A percentile compares a stretch with the other conserved stretches of the same genome.
These are phyloP conservation scores for Letharia columbiana DNA, from an alignment of 495 filamentous ascomycete species.

Conservation along the genomic window DNA sequence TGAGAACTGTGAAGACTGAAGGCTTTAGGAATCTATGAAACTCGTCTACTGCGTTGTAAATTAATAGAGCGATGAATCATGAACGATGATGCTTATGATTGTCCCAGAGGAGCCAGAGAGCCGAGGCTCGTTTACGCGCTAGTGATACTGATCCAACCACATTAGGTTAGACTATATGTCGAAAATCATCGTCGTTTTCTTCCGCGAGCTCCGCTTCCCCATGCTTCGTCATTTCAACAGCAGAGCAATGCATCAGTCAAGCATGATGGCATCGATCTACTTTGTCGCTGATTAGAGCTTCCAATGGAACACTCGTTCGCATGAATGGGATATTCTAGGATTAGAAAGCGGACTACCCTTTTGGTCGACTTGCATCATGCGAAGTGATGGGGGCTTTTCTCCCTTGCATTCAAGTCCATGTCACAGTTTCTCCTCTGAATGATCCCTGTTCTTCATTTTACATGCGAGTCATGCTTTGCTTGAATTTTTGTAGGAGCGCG, in stretches of 20 bases:
- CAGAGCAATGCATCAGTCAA: neutral
- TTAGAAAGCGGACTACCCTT: neutral
- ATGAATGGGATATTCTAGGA: neutral
- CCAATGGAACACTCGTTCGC: neutral
- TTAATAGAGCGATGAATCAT: neutral
- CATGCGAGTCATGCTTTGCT: neutral
- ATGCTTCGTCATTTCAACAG: neutral
- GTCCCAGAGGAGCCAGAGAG: neutral
- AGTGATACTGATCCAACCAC: neutral
- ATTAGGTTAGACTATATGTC: neutral
- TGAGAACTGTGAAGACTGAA: neutral
- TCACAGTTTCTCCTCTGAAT: neutral
- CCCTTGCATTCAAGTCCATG: neutral
- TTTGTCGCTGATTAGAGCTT: neutral
- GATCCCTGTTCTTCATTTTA: neutral
- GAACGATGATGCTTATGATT: neutral
- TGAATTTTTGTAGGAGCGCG: neutral
- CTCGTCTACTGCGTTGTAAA: neutral
- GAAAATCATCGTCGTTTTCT: neutral
- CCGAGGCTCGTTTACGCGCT: slow-evolving; percentile 2
- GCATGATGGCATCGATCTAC: neutral
- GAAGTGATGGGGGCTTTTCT: neutral
- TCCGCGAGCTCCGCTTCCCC: neutral
- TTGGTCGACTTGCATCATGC: neutral
- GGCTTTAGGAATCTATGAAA: neutral